Conservation (phyloP, 495 filamentous ascomycete genomes). For the Talaromyces wortmannii region DNA sequence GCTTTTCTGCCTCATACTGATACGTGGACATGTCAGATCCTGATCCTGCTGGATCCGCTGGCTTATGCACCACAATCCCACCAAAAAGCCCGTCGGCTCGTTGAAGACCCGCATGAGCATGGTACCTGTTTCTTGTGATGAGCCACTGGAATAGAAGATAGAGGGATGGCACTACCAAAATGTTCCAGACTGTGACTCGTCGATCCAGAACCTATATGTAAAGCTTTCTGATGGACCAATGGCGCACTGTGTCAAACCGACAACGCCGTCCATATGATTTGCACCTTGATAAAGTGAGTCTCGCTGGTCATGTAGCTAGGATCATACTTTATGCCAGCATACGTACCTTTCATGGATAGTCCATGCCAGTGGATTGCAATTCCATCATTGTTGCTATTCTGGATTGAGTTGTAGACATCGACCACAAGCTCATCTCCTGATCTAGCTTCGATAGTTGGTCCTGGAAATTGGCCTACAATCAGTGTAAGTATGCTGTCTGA, state of each 20-base stretch:
- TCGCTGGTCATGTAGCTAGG: neutral
- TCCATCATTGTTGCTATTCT: conserved; percentile 40
- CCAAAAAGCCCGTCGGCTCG: conserved; percentile 72
- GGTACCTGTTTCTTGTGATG: conserved; percentile 37
- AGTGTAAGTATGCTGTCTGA: neutral
- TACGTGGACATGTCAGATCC: neutral
- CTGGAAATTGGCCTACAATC: conserved; percentile 25
- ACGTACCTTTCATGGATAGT: conserved; percentile 53
- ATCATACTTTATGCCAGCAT: neutral
- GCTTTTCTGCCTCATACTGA: conserved; percentile 28
- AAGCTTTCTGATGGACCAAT: conserved; percentile 57
- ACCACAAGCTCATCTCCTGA: conserved; percentile 64
- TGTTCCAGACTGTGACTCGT: conserved; percentile 65
- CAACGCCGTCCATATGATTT: conserved; percentile 66
- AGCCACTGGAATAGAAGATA: neutral
- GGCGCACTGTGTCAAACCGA: conserved; percentile 58
- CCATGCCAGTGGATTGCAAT: conserved; percentile 78
- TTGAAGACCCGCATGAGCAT: conserved; percentile 59
- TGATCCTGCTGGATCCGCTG: conserved; percentile 9
- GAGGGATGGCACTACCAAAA: conserved; percentile 47
- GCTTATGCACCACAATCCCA: conserved; percentile 64
- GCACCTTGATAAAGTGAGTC: neutral
- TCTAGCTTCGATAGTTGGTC: conserved; percentile 31
- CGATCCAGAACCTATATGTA: conserved; percentile 67
- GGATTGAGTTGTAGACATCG: conserved; percentile 60